Conservation (phyloP, 2,329 filamentous ascomycete species). For the Chaetomium strumarium region DNA sequence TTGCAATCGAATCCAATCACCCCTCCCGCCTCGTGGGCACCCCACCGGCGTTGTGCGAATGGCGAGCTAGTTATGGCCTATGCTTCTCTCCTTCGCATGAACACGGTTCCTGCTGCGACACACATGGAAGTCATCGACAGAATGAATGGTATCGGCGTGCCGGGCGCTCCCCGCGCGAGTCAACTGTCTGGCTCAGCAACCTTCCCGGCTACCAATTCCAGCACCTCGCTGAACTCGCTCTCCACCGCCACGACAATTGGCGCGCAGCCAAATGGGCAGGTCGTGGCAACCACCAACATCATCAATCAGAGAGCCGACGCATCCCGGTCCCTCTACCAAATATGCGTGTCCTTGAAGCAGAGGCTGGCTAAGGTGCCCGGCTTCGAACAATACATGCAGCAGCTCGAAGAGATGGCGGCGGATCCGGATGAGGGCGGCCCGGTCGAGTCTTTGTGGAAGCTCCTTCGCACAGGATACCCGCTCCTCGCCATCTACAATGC, state of each 20-base stretch:
- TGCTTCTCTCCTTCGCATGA: constrained; percentile 54
- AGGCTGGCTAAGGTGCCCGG: constrained; percentile 76
- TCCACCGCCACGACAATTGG: constrained; percentile 39
- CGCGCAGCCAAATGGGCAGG: constrained; percentile 44
- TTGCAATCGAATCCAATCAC: neutral
- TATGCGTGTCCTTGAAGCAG: constrained; percentile 79
- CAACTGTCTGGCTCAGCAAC: constrained; percentile 58
- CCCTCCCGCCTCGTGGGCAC: constrained; percentile 11
- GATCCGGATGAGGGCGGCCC: constrained; percentile 63
- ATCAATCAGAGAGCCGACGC: constrained; percentile 96
- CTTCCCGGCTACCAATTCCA: constrained; percentile 48
- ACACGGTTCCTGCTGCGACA: constrained; percentile 48
- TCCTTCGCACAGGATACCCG: constrained; percentile 76
- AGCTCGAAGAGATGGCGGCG: constrained; percentile 62
- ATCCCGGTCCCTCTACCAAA: constrained; percentile 87
- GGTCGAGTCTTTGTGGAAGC: constrained; percentile 85
- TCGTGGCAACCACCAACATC: constrained; percentile 81
- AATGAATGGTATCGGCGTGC: constrained; percentile 47
- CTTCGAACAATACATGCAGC: constrained; percentile 68
- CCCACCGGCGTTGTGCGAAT: constrained; percentile 30
- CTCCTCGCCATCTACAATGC: constrained; percentile 86
- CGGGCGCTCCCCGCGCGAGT: constrained; percentile 50
- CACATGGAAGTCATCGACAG: constrained; percentile 42
- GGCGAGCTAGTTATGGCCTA: constrained; percentile 50
- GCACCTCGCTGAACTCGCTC: constrained; percentile 47